Evolutionary conservation across 805 yeast species (phyloP).

Genomic region (Candida ascalaphidarum): DNA sequence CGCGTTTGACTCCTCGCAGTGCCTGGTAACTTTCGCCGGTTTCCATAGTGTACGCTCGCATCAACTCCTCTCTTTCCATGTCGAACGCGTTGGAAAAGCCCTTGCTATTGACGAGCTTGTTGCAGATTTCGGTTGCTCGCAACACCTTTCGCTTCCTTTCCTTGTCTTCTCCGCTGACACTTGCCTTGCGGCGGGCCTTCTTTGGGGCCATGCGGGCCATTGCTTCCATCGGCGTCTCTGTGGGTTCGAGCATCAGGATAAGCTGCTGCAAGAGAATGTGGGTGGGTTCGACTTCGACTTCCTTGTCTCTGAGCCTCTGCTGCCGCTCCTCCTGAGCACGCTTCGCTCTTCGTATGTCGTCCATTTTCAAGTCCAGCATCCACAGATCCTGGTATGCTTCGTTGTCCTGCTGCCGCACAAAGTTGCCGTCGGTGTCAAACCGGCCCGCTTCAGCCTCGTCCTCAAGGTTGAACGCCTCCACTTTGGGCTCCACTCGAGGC

Average conservation of each 20-base stretch:
- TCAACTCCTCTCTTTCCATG: slow-evolving; percentile 45
- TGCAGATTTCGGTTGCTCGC: slow-evolving; percentile 41
- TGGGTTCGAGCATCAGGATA: slow-evolving; percentile 43
- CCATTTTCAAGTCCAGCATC: slow-evolving; percentile 23
- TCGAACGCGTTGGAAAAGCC: slow-evolving; percentile 43
- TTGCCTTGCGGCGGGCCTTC: slow-evolving; percentile 10
- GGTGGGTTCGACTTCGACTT: slow-evolving; percentile 7
- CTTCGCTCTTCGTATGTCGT: slow-evolving; percentile 36
- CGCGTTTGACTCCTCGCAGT: slow-evolving; percentile 11
- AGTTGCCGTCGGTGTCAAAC: slow-evolving; percentile 57
- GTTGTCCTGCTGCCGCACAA: slow-evolving; percentile 28
- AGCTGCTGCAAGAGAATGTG: slow-evolving; percentile 15
- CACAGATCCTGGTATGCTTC: slow-evolving; percentile 20
- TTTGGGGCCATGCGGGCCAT: slow-evolving; percentile 31
- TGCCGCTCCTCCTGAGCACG: slow-evolving; percentile 20
- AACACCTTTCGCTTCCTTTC: slow-evolving; percentile 15
- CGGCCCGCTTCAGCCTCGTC: slow-evolving; percentile 51
- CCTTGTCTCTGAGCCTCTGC: slow-evolving; percentile 6
- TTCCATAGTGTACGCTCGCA: slow-evolving; percentile 32
- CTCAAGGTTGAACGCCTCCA: slow-evolving; percentile 57
- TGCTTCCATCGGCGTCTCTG: slow-evolving; percentile 53
- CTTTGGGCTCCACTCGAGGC: slow-evolving; percentile 21
- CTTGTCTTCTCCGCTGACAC: slow-evolving; percentile 7
- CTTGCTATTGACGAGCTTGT: slow-evolving; percentile 31
- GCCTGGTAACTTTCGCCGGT: slow-evolving; percentile 30